phyloP scores from a whole-genome alignment of 305 asterid genomes.

The Lippia alba region DNA sequence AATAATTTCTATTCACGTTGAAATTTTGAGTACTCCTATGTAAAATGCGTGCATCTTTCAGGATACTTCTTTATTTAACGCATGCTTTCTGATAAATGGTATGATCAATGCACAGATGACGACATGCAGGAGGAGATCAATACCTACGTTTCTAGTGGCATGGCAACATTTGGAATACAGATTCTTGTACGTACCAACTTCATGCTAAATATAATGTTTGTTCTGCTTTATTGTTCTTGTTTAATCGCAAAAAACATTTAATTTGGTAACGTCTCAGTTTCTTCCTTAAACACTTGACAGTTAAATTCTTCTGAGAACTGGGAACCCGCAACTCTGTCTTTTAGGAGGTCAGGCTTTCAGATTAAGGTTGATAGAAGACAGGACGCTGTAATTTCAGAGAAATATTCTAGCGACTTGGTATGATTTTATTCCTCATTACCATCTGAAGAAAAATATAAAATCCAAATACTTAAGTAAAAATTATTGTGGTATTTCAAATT shows the following conservation, averaged over 20 bases:
- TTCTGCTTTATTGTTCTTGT: neutral
- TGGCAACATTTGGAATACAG: slow-evolving; percentile 68
- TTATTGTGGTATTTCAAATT: neutral
- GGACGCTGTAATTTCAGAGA: slow-evolving; percentile 67
- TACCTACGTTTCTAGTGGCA: slow-evolving; percentile 68
- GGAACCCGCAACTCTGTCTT: slow-evolving; percentile 71
- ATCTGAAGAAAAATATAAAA: neutral
- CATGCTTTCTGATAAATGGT: slow-evolving; percentile 34
- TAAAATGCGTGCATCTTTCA: neutral
- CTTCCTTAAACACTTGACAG: slow-evolving; percentile 50
- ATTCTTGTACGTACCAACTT: slow-evolving; percentile 65
- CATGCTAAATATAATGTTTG: slow-evolving; percentile 10
- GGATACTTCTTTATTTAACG: slow-evolving; percentile 11
- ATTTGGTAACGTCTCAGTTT: neutral
- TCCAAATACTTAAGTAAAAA: slow-evolving; percentile 3
- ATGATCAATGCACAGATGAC: slow-evolving; percentile 60
- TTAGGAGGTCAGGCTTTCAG: slow-evolving; percentile 75
- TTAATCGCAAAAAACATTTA: no score
- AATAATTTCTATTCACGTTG: slow-evolving; percentile 14
- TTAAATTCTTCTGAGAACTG: slow-evolving; percentile 81
- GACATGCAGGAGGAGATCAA: slow-evolving; percentile 94
- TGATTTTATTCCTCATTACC: slow-evolving; percentile 37
- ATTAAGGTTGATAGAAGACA: slow-evolving; percentile 72
- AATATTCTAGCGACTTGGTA: slow-evolving; percentile 82
- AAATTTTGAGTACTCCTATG: neutral